Evolutionary conservation across 2,329 filamentous ascomycete species (phyloP).

Genomic region (Mycosphaerella sp.): DNA sequence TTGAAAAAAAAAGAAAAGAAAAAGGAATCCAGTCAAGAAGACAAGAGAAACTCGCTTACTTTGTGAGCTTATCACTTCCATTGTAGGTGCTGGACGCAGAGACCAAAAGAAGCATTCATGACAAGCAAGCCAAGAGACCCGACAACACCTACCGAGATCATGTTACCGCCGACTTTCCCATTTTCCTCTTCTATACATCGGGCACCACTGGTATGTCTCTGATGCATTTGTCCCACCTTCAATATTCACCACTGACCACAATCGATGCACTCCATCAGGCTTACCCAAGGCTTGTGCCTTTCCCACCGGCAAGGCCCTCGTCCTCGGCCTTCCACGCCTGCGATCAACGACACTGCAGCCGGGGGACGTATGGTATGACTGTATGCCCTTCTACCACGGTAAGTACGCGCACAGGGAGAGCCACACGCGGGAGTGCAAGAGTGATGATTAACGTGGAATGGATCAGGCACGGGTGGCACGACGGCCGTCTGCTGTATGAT

Average conservation of each 20-base stretch:
- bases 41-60: too few relatives aligned
- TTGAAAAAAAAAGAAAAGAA: too few relatives aligned
- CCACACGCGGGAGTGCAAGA: not conserved
- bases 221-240: not conserved
- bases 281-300: conserved; percentile 65
- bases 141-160: conserved; percentile 50
- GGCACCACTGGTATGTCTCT: conserved; percentile 58
- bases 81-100: conserved; percentile 41
- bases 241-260: not conserved
- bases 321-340: conserved; percentile 35
- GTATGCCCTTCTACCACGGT: conserved; percentile 70
- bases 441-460: too few relatives aligned
- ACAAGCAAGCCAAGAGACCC: conserved; percentile 46
- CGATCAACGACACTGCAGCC: conserved; percentile 33
- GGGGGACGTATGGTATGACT: conserved; percentile 63
- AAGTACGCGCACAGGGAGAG: not conserved
- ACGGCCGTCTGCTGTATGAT: conserved; percentile 51
- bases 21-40: too few relatives aligned
- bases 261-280: not conserved
- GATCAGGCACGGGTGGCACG: conserved; percentile 55
- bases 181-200: conserved; percentile 65
- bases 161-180: conserved; percentile 49
- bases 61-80: too few relatives aligned
- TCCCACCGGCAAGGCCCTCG: conserved; percentile 45
- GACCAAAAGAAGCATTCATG: conserved; percentile 44